These are phyloP conservation scores for Talaromyces sp. DNA, from an alignment of 2,329 filamentous ascomycete species.

Conservation along the genomic window DNA sequence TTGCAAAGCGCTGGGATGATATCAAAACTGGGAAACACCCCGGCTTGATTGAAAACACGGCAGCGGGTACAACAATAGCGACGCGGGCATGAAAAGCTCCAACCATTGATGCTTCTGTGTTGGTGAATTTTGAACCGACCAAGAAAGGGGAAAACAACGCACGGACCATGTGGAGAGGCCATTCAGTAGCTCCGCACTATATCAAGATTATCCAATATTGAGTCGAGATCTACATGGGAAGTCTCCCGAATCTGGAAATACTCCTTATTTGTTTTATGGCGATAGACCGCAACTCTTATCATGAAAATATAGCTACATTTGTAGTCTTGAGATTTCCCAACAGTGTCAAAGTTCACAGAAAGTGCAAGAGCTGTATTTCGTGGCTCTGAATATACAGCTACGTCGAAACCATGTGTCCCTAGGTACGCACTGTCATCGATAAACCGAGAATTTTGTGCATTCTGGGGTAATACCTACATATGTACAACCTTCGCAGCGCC, in stretches of 20 bases:
- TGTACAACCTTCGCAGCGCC: background rate
- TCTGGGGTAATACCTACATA: background rate
- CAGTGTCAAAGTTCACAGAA: background rate
- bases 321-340: too few species aligned
- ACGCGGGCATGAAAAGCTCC: background rate
- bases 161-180: constrained; percentile 1
- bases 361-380: background rate
- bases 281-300: background rate
- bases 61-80: background rate
- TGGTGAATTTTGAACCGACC: background rate
- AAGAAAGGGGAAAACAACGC: background rate
- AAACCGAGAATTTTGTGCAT: background rate
- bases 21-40: background rate
- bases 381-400: background rate
- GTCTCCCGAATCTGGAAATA: background rate
- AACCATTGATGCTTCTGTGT: background rate
- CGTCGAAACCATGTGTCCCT: background rate
- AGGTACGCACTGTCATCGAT: background rate
- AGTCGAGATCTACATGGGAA: constrained; percentile 8
- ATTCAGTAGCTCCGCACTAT: background rate
- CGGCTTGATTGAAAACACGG: background rate
- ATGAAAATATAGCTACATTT: too few species aligned
- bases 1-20: background rate
- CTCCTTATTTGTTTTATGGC: background rate
- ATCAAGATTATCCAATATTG: background rate